A percentile compares a stretch with the other conserved stretches of the same genome.
These are phyloP conservation scores for Talaromyces piceae DNA, from an alignment of 2,329 filamentous ascomycete species.

Conservation along the genomic window DNA sequence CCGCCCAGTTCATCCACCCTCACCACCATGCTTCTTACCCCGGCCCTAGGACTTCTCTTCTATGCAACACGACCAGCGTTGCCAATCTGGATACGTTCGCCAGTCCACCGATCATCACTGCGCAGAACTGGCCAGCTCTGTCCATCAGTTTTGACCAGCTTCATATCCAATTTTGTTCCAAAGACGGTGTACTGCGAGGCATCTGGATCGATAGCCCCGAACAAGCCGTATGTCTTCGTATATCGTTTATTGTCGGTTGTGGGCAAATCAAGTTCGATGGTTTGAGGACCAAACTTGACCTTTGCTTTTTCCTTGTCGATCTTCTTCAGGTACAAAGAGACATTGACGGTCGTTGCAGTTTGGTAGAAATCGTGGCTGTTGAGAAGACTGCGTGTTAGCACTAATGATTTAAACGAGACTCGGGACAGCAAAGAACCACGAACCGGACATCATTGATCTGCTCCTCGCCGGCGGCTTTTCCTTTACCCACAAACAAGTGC, in stretches of 20 bases:
- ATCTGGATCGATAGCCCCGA: conserved; percentile 64
- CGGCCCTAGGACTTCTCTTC: no score
- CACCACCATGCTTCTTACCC: not conserved
- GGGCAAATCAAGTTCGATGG: conserved; percentile 70
- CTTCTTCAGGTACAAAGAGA: conserved; percentile 93
- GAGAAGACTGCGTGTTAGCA: conserved; percentile 1
- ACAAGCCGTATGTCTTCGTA: conserved; percentile 65
- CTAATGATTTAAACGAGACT: conserved; percentile 3
- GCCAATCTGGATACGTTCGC: conserved; percentile 85
- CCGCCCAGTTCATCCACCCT: conserved; percentile 1
- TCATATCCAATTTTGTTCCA: conserved; percentile 82
- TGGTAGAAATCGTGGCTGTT: conserved; percentile 86
- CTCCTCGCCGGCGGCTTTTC: conserved; percentile 64
- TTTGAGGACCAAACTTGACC: conserved; percentile 58
- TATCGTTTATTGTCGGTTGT: conserved; percentile 84
- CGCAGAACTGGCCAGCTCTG: conserved; percentile 78
- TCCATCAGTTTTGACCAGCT: conserved; percentile 63
- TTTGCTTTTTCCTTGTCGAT: conserved; percentile 75
- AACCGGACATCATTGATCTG: conserved; percentile 70
- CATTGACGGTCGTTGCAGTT: conserved; percentile 75
- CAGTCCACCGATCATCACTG: conserved; percentile 63
- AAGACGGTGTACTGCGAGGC: conserved; percentile 73
- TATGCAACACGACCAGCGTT: conserved; percentile 55
- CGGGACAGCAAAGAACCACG: conserved; percentile 18
- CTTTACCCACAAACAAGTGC: conserved; percentile 76